These are phyloP conservation scores for Aspergillus sclerotioniger DNA, from an alignment of 495 filamentous ascomycete genomes.

Conservation along the genomic window DNA sequence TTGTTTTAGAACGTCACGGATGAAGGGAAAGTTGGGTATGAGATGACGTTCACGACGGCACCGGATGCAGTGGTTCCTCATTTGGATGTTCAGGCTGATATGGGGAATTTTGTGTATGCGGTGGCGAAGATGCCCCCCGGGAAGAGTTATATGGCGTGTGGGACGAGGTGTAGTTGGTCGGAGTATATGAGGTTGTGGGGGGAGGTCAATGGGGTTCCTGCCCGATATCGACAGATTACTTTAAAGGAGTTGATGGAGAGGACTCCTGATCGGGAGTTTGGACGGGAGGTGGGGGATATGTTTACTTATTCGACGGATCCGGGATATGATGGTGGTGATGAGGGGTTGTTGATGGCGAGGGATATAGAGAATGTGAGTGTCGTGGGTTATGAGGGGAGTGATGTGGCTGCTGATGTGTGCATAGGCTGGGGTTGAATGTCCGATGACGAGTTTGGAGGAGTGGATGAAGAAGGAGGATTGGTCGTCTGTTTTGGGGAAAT, in stretches of 20 bases:
- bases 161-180: slow-evolving; percentile 31
- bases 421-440: slow-evolving; percentile 21
- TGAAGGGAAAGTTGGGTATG: slow-evolving; percentile 19
- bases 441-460: slow-evolving; percentile 22
- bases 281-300: slow-evolving; percentile 39
- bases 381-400: too few relatives aligned
- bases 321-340: slow-evolving; percentile 39
- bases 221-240: slow-evolving; percentile 32
- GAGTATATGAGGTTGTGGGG: slow-evolving; percentile 36
- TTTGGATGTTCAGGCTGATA: slow-evolving; percentile 37
- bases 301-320: slow-evolving; percentile 35
- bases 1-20: slow-evolving; percentile 21
- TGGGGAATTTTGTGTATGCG: slow-evolving; percentile 42
- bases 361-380: slow-evolving; percentile 37
- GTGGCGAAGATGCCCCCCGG: slow-evolving; percentile 42
- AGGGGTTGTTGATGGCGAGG: slow-evolving; percentile 32
- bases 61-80: slow-evolving; percentile 33
- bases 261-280: slow-evolving; percentile 29
- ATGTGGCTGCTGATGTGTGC: not conserved
- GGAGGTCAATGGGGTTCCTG: slow-evolving; percentile 19
- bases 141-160: slow-evolving; percentile 40
- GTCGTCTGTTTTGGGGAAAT: slow-evolving; percentile 11
- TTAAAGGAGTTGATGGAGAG: slow-evolving; percentile 34
- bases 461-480: slow-evolving; percentile 21
- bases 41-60: slow-evolving; percentile 38